Evolutionary conservation across 371 early-diverging fungal species (phyloP), one percentile per base, ranked within the genome.

Genomic region (Sporodiniella umbellata): DNA sequence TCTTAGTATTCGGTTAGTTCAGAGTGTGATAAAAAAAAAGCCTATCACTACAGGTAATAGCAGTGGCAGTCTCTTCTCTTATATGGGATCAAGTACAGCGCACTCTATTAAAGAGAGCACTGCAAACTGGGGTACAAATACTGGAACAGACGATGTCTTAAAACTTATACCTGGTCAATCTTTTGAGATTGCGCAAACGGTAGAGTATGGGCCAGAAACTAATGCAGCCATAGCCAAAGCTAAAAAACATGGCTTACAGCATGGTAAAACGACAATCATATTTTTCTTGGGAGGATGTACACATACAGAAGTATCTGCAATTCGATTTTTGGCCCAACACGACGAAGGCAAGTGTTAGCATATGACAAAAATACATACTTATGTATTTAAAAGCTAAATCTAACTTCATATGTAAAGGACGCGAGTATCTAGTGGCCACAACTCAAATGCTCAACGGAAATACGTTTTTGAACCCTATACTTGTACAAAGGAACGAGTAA

Each of bases 241-340:
- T 3, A 85, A 77, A 60, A 59, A 85, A 78, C 63, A 62, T 47
- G 80, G 73, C 39, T 71, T 61, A 37, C 84, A 83, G 28, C 81
- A 84, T 53, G 72, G 81, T 23, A 81, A 81, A 22, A 82, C 85
- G 5, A 92, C 94, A 1, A 66, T 96, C 40, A 85, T 96, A 4
- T 85, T 95, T 50, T 95, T 94, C 64, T 70, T 97, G n/a, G 97
- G 96, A 31, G 97, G 97, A n/a, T 94, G 94, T 62, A 95, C 96
- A 2, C 88, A 76, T 45, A 88, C 96, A 8, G 97, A 97, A 62
- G 83, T 95, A 11, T 79, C 94, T 7, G 93, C 95, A 18, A 72
- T 94, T 19, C 78, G 96, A 12, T 88, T 92, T 60, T 64, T 95
- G 38, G 81, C 90, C 11, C 84, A 85, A 56, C 85, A 87, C 54